phyloP scores from a whole-genome alignment of 2,329 filamentous ascomycete species.

The Colletotrichum sp. region DNA sequence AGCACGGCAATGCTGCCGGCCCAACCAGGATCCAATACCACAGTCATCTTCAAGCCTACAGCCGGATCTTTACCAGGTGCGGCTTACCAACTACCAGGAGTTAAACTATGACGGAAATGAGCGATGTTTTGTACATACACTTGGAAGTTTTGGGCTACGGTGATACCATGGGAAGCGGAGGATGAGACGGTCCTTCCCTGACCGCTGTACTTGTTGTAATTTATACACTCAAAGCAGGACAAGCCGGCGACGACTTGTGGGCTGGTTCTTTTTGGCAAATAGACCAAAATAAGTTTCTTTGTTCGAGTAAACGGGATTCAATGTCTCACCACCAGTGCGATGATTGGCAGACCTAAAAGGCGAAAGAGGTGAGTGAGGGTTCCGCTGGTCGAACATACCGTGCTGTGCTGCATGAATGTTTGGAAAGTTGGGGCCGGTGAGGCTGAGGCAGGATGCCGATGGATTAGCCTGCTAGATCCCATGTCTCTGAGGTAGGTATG shows the following conservation, averaged over 20 bases:
- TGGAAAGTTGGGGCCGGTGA: background rate
- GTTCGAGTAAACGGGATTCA: background rate
- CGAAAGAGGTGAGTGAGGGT: background rate
- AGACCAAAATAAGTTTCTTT: background rate
- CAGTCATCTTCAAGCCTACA: background rate
- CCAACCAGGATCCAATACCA: background rate
- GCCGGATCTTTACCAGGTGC: background rate
- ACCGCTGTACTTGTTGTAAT: constrained; percentile 14
- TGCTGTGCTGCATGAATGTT: background rate
- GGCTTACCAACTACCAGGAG: background rate
- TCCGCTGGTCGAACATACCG: background rate
- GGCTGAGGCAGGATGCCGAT: background rate
- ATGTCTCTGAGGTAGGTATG: background rate
- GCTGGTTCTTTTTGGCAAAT: background rate
- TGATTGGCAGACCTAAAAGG: background rate
- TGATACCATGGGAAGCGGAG: constrained; percentile 18
- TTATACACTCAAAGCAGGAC: background rate
- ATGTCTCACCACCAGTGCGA: background rate
- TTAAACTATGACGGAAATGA: background rate
- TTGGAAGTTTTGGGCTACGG: background rate
- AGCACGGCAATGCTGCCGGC: background rate
- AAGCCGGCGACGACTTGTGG: background rate
- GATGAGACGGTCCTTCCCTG: background rate
- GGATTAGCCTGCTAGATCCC: background rate
- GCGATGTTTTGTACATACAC: background rate